Evolutionary conservation across 2,329 filamentous ascomycete genomes (phyloP), one percentile per base, ranked within the genome.

Genomic region (Pseudopyricularia cyperi): DNA sequence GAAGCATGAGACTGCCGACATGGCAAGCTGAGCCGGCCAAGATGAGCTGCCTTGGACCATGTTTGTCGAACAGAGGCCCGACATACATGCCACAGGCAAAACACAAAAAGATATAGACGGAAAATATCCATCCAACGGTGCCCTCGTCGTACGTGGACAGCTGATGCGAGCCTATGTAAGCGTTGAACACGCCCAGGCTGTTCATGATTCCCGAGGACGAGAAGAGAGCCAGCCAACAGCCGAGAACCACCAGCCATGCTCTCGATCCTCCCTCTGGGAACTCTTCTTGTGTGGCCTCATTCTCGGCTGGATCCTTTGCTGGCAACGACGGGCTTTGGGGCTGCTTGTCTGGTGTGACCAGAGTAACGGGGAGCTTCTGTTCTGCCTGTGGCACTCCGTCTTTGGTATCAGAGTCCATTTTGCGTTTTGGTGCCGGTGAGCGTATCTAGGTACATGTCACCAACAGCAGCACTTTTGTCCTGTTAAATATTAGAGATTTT

Each of bases 81-180:
- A 85, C 76, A 57, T 83, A 80, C 4, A 85, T 71, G 30, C 83
- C 82, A 52, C 79, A 78, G 62, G 85, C 82, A 65, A 86, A 87
- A n/a, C 78, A 72, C 46, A 86, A 66, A 61, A 85, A 86, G 33
- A 80, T 71, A 56, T 82, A 83, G 52, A 85, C 67, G 56, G 77
- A 76, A 60, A 86, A 86, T 55, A 85, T 82, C 81, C 82, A 85
- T n/a, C 80, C 80, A 44, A 83, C 76, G 14, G 71, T 71, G 51
- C 76, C 76, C 37, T 79, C 73, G 48, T 67, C 72, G 57, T 83
- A 77, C 17, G 72, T 67, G 46, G 70, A 67, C 30, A 87, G 68
- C 57, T 86, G 82, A 59, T 86, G 68, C 19, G 69, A 73, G 42
- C 73, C 70, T 30, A 86, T 69, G 61, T 85, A 85, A 30, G 77